phyloP scores from a whole-genome alignment of 305 asterid species.

The Withania somnifera region DNA sequence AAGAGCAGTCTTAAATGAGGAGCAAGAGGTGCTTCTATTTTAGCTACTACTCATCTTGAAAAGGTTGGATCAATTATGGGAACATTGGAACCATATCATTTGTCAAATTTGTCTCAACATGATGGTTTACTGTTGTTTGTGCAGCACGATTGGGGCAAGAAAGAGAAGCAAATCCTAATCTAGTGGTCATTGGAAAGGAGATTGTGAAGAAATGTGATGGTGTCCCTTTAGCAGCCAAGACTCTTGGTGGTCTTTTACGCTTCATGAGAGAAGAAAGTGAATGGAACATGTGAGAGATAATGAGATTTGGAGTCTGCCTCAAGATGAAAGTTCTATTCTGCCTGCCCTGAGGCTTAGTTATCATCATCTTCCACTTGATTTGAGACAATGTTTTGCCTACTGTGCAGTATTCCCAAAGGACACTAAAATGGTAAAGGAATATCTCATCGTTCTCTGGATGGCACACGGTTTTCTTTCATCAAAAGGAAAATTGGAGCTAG shows the following conservation, averaged over 20 bases:
- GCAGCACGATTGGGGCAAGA: conserved; percentile 1
- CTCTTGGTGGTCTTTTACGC: conserved; percentile 13
- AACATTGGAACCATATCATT: not conserved
- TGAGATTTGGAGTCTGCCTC: conserved; percentile 38
- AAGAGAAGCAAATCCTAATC: not conserved
- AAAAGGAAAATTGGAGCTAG: not conserved
- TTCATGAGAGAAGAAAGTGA: conserved; percentile 16
- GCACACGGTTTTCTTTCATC: not conserved
- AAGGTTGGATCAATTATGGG: conserved; percentile 15
- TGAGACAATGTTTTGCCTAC: not conserved
- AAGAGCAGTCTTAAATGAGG: not conserved
- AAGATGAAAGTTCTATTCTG: conserved; percentile 2
- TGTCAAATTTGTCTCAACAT: not conserved
- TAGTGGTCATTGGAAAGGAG: conserved; percentile 6
- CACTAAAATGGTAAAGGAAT: not conserved
- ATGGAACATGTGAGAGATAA: conserved; percentile 25
- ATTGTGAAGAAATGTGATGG: conserved; percentile 18
- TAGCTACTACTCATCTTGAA: conserved; percentile 11
- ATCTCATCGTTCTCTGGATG: not conserved
- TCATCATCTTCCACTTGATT: not conserved
- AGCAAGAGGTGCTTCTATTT: conserved; percentile 4
- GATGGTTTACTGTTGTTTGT: conserved; percentile 11
- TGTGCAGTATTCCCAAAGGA: not conserved
- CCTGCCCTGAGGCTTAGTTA: not conserved
- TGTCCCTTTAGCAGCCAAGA: conserved; percentile 16